Base-by-base conservation (phyloP, 2,329 filamentous ascomycete species). In the Cercospora beticola region DNA sequence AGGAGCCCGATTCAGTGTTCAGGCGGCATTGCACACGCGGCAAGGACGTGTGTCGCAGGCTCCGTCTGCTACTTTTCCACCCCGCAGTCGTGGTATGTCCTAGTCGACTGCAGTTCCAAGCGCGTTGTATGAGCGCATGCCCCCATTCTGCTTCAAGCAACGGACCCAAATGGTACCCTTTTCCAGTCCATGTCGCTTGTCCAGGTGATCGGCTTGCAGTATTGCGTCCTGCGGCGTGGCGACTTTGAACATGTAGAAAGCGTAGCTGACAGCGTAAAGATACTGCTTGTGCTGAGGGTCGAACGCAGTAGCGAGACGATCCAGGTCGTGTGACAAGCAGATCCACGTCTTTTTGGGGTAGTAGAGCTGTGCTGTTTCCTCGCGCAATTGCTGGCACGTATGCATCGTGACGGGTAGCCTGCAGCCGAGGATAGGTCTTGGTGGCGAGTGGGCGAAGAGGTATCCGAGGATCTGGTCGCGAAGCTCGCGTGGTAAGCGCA, bases 401-500 rank as follows among this genome's bases (percentile, higher is more conserved):
- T 54, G 23, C 52, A 68, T 21, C 4, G 59, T 30, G 6, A 56
- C 30, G 5, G 66, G 66, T 52, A 33, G 31, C 26, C 18, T 28
- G 23, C 49, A 33, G 43, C 30, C 49, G n/a, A 68, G 57, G 31
- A 64, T 31, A 9, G 60, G 33, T 14, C 36, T 52, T 58, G 66
- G 62, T 18, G 62, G 62, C 9, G 49, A 40, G 36, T 21, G 9
- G 21, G 28, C 61, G 36, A 36, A 36, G 18, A 49, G 31, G 14
- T 49, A 31, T 7, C 9, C 31, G 1, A 68, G 30, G 43, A 68
- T 68, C 26, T 64, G 21, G 18, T 65, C 66, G 12, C 62, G 66
- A n/a, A 68, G 61, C 36, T 68, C 66, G 43, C 66, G 33, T 10
- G 66, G 66, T 4, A 68, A 54, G 21, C 56, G 66, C 28, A 68